Base-by-base conservation (phyloP, 768 basidiomycete species). In the Hemileccinum impolitum region DNA sequence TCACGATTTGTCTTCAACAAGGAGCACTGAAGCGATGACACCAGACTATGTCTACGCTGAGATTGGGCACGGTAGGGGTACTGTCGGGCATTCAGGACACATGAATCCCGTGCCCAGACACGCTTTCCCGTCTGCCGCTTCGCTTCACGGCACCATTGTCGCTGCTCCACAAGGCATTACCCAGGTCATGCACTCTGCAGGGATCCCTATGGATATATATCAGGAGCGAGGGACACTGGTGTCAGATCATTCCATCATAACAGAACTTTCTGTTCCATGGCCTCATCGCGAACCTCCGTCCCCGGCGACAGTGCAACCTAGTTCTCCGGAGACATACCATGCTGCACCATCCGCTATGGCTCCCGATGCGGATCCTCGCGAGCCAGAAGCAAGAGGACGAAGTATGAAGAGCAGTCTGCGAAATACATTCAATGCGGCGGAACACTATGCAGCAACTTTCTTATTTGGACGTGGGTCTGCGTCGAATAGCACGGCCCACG, bases 11-110 rank as follows among this genome's bases (percentile, higher is more conserved):
- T 62, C 70, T n/a, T 68, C 73, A 0, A 69, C 74, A 35, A 65
- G 72, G 45, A 71, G 71, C 55, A 74, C 75, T 51, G 83, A 84
- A 37, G 76, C 79, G 15, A 66, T 82, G 62, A 89, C 85, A 14
- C 87, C 85, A 19, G 87, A 89, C 57, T 74, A 87, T 43, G 76
- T 84, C 55, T 87, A 77, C 53, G 85, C 87, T 6, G 88, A 90
- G 62, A 84, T 87, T 51, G 86, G 85, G 3, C 86, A 87, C 59
- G 85, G 85, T 4, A 75, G 84, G 25, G 85, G 84, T 6, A 69
- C 75, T 17, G 57, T 41, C 8, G 52, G 53, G 19, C 60, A 52
- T 36, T 50, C 54, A 23, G 56, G 51, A 48, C 57, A 58, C 15
- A 31, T 28, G 42, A 61, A 51, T 35, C 31, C 51, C 28, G 34